These are phyloP conservation scores for Leccinum pallidistipes DNA, from an alignment of 1,284 basidiomycete genomes.

Conservation along the genomic window DNA sequence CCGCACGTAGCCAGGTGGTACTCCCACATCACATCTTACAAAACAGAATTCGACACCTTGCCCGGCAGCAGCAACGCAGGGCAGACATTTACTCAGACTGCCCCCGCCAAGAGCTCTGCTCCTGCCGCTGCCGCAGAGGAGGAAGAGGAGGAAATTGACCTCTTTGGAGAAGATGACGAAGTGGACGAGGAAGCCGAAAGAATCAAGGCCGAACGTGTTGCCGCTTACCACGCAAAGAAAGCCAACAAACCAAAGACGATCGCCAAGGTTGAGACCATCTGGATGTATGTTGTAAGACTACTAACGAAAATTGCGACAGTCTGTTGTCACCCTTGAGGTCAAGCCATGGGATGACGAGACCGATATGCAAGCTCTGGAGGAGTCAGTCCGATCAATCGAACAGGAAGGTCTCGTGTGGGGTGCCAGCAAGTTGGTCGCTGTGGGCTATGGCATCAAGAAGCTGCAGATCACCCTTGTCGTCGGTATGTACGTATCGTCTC, in stretches of 20 bases:
- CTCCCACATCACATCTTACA: slow-evolving; percentile 89
- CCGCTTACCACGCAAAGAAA: slow-evolving; percentile 93
- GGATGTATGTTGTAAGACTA: slow-evolving; percentile 1
- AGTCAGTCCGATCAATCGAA: slow-evolving; percentile 83
- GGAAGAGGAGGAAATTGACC: slow-evolving; percentile 92
- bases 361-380: slow-evolving; percentile 89
- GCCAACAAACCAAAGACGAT: slow-evolving; percentile 86
- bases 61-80: slow-evolving; percentile 86
- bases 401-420: slow-evolving; percentile 96
- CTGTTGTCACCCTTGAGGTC: slow-evolving; percentile 93
- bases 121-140: slow-evolving; percentile 59
- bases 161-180: slow-evolving; percentile 92
- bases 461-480: slow-evolving; percentile 95
- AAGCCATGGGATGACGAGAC: slow-evolving; percentile 99
- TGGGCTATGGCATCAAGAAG: slow-evolving; percentile 93
- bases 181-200: slow-evolving; percentile 92
- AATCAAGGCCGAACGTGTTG: slow-evolving; percentile 94
- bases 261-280: slow-evolving; percentile 71
- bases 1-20: slow-evolving; percentile 93
- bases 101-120: slow-evolving; percentile 42
- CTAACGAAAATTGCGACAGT: slow-evolving; percentile 48
- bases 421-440: slow-evolving; percentile 85
- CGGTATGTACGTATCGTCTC: slow-evolving; percentile 52
- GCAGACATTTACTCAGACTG: slow-evolving; percentile 63
- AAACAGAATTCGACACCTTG: slow-evolving; percentile 74